These are phyloP conservation scores for Yarrowia sp. DNA, from an alignment of 805 yeast species.

Conservation along the genomic window DNA sequence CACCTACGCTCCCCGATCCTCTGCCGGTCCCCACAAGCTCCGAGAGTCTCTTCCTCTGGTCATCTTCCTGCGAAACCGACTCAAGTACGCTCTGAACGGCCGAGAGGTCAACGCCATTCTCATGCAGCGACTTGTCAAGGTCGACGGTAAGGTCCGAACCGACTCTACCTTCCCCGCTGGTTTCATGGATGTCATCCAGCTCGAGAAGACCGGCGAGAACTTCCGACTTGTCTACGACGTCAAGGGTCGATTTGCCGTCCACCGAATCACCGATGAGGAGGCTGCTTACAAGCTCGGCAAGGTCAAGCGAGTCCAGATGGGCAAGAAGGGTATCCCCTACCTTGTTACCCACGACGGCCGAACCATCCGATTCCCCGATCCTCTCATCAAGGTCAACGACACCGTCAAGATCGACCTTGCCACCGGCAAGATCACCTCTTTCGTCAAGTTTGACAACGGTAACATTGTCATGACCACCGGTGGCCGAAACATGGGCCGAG, in stretches of 20 bases:
- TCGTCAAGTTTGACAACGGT: slow-evolving; percentile 90
- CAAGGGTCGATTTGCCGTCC: slow-evolving; percentile 99
- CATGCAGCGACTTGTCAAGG: slow-evolving; percentile 98
- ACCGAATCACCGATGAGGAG: slow-evolving; percentile 99
- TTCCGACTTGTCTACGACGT: slow-evolving; percentile 98
- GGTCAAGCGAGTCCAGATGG: slow-evolving; percentile 97
- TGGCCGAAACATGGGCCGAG: slow-evolving; percentile 98
- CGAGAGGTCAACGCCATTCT: slow-evolving; percentile 98
- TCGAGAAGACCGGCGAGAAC: slow-evolving; percentile 98
- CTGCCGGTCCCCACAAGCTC: slow-evolving; percentile 99
- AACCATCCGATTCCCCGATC: slow-evolving; percentile 99
- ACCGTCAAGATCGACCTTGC: slow-evolving; percentile 96
- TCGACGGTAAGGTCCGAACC: slow-evolving; percentile 99
- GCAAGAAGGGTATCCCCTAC: slow-evolving; percentile 98
- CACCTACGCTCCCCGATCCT: slow-evolving; percentile 99
- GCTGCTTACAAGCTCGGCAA: slow-evolving; percentile 97
- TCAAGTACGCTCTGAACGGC: slow-evolving; percentile 98
- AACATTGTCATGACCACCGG: slow-evolving; percentile 91
- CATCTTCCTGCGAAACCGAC: slow-evolving; percentile 96
- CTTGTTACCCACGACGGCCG: slow-evolving; percentile 99
- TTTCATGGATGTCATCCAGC: slow-evolving; percentile 97
- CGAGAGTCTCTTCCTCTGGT: slow-evolving; percentile 97
- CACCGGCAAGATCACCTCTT: slow-evolving; percentile 88
- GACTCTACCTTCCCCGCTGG: slow-evolving; percentile 99
- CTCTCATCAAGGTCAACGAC: slow-evolving; percentile 94